Evolutionary conservation across 2,329 filamentous ascomycete species (phyloP), one percentile per base, ranked within the genome.

Genomic region (Cylindrodendrum hubeiense): DNA sequence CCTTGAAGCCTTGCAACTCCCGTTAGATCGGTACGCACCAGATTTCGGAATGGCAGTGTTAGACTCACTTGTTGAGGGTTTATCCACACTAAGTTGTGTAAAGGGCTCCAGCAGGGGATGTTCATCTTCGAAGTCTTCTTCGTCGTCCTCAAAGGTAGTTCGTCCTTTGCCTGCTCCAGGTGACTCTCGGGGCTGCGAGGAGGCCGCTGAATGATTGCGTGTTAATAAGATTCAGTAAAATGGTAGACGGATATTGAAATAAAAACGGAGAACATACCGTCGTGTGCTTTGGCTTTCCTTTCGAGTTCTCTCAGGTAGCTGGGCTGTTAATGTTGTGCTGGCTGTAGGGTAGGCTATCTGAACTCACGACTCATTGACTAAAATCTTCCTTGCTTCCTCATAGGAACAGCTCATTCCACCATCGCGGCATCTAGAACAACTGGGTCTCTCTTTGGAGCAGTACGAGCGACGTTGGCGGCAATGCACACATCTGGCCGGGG

Each of bases 401-500:
- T 80, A 81, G n/a, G 74, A 60, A 50, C 79, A 81, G 30, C 67
- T 68, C 12, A 77, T 60, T 2, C 70, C 70, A 33, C 71, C 67
- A 17, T 77, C 76, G 22, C 74, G 75, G 52, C 79, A 80, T 58
- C 79, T 67, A 26, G 74, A 74, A 50, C 79, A 81, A 21, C 65
- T 70, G 2, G 79, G 79, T 49, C 76, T 77, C 13, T 80, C 77
- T 56, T 79, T 80, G 19, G 78, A 79, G 68, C 79, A 81, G 43
- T 75, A 79, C 0, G 78, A 78, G 5, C 77, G 74, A 12, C 79
- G 71, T 24, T 75, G 72, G 5, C 79, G 76, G 60, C 79, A 81
- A 17, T 75, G 71, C 2, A 78, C 67, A 57, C 79, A 81, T 3
- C 79, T 81, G 7, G 19, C 46, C 10, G 47, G 19, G 10, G 6